These are phyloP conservation scores for Sphagnum tenellum DNA, from an alignment of 225 moss, liverwort and hornwort species.

Conservation along the genomic window DNA sequence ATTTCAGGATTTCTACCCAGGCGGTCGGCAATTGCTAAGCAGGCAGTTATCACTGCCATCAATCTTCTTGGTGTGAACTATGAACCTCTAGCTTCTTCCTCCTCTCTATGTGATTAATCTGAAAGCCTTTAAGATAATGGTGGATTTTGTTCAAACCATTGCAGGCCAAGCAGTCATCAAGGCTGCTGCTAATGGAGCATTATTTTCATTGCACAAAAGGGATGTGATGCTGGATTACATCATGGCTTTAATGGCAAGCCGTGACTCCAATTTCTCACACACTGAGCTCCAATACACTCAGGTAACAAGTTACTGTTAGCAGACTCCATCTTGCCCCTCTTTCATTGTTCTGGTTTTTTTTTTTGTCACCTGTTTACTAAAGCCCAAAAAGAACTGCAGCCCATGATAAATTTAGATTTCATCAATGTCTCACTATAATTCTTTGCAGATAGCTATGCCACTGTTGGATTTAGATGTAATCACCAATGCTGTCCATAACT, in stretches of 20 bases:
- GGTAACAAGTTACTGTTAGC: conserved; percentile 19
- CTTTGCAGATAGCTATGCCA: too few relatives aligned
- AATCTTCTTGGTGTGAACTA: conserved; percentile 66
- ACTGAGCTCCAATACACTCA: conserved; percentile 84
- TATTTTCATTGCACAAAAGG: conserved; percentile 83
- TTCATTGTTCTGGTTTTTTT: too few relatives aligned
- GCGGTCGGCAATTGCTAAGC: conserved; percentile 85
- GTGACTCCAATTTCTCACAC: conserved; percentile 64
- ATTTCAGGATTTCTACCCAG: conserved; percentile 84
- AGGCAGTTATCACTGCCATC: conserved; percentile 94
- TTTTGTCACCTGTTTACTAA: too few relatives aligned
- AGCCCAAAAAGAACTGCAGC: too few relatives aligned
- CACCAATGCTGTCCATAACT: too few relatives aligned
- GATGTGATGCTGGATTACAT: conserved; percentile 93
- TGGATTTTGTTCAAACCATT: neutral
- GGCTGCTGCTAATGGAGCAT: conserved; percentile 81
- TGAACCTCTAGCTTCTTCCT: too few relatives aligned
- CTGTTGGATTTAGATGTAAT: too few relatives aligned
- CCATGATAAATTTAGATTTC: too few relatives aligned
- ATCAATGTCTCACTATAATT: too few relatives aligned
- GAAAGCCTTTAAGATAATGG: too few relatives aligned
- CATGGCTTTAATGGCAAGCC: conserved; percentile 92
- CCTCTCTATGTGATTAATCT: too few relatives aligned
- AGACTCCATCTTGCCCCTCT: too few relatives aligned
- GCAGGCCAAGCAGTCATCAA: conserved; percentile 93